A percentile compares a stretch with the other conserved stretches of the same genome.
Evolutionary conservation across 805 yeast genomes (phyloP).

Genomic region (Candida incommunis): DNA sequence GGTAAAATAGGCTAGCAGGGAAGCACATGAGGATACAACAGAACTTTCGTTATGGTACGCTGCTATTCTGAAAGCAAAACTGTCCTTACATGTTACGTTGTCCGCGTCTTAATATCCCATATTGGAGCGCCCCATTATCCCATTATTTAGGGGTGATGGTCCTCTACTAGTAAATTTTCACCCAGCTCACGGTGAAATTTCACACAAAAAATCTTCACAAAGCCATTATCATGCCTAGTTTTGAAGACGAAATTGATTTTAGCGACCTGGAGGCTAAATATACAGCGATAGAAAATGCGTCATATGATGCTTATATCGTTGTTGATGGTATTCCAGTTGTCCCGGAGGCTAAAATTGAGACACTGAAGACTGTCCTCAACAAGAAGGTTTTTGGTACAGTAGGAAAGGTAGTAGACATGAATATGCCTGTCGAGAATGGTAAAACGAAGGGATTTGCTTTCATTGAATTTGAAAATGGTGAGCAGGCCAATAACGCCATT

Average conservation of each 20-base stretch:
- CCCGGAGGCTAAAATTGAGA: conserved; percentile 75
- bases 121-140: no score
- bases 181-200: no score
- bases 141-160: no score
- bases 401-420: conserved; percentile 47
- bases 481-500: conserved; percentile 65
- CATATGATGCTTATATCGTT: conserved; percentile 65
- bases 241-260: conserved; percentile 47
- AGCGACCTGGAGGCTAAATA: conserved; percentile 73
- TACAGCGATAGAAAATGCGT: conserved; percentile 43
- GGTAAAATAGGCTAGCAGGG: no score
- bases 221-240: conserved; percentile 11
- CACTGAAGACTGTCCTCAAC: conserved; percentile 63
- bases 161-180: no score
- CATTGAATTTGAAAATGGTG: conserved; percentile 59
- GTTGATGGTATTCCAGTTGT: conserved; percentile 95
- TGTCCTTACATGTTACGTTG: no score
- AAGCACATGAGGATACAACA: no score
- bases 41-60: no score
- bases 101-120: no score
- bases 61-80: no score
- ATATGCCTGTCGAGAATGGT: conserved; percentile 64
- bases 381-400: conserved; percentile 63
- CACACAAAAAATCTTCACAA: conserved; percentile 1
- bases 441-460: conserved; percentile 72